A percentile compares a stretch with the other conserved stretches of the same genome.
Conservation (phyloP, 2,329 filamentous ascomycete species). For the Claviceps sp. region DNA sequence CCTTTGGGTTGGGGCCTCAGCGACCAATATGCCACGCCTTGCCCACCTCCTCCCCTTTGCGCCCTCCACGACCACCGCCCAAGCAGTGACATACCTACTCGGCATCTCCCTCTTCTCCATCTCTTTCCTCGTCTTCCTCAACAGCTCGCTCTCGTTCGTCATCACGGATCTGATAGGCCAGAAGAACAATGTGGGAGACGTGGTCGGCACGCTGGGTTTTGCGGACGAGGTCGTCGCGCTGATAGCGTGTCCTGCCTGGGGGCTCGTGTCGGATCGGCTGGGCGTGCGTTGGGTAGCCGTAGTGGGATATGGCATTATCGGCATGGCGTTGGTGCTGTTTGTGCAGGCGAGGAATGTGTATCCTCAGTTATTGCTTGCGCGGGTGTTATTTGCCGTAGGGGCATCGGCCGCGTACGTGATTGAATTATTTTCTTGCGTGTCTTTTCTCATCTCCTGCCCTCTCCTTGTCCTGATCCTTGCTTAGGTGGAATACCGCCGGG, state of each 20-base stretch:
- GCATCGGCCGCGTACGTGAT: constrained; percentile 65
- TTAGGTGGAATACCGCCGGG: too few species aligned
- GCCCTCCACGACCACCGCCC: constrained; percentile 42
- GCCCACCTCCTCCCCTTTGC: constrained; percentile 43
- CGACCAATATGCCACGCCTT: constrained; percentile 21
- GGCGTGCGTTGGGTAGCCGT: constrained; percentile 63
- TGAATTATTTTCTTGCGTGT: not conserved
- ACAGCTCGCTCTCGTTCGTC: constrained; percentile 72
- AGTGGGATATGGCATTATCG: constrained; percentile 71
- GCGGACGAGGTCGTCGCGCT: constrained; percentile 73
- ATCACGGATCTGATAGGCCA: constrained; percentile 70
- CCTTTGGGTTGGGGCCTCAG: not conserved
- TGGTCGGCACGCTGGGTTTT: constrained; percentile 75
- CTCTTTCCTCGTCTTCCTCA: constrained; percentile 80
- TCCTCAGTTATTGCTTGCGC: constrained; percentile 71
- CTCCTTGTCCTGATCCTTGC: not conserved
- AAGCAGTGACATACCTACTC: constrained; percentile 63
- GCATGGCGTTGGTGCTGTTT: constrained; percentile 60
- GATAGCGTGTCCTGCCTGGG: constrained; percentile 69
- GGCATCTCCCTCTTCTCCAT: constrained; percentile 79
- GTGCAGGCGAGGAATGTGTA: constrained; percentile 82
- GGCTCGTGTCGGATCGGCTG: constrained; percentile 60
- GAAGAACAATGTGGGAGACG: constrained; percentile 59
- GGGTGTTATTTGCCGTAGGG: constrained; percentile 79
- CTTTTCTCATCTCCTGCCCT: not conserved